Conservation (phyloP, 805 yeast genomes). For the Kodamaea kaohsiungensis region DNA sequence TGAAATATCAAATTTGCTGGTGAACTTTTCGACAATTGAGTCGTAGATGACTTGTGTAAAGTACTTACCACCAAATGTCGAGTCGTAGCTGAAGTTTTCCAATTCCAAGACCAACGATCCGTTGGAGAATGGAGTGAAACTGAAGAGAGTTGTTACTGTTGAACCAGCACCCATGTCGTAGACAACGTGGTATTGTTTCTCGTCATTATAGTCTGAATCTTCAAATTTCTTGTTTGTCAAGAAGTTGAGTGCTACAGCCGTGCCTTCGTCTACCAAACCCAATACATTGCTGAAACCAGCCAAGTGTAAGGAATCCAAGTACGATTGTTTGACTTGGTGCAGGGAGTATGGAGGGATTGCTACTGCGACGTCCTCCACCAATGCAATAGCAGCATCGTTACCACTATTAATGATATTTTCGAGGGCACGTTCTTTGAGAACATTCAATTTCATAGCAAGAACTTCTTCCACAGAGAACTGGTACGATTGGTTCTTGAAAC, state of each 20-base stretch:
- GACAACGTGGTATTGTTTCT: constrained; percentile 61
- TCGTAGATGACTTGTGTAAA: constrained; percentile 68
- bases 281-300: constrained; percentile 63
- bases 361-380: constrained; percentile 66
- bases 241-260: constrained; percentile 86
- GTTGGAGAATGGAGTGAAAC: constrained; percentile 49
- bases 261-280: constrained; percentile 82
- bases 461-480: constrained; percentile 67
- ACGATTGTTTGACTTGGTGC: constrained; percentile 65
- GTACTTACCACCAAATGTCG: constrained; percentile 71
- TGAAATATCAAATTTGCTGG: constrained; percentile 41
- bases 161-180: constrained; percentile 95
- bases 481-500: constrained; percentile 31
- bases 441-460: constrained; percentile 77
- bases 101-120: constrained; percentile 53
- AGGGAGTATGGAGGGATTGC: constrained; percentile 75
- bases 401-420: constrained; percentile 44
- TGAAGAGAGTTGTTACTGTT: constrained; percentile 81
- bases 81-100: constrained; percentile 70
- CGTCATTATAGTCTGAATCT: constrained; percentile 33
- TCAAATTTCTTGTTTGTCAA: constrained; percentile 53
- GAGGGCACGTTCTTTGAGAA: constrained; percentile 66
- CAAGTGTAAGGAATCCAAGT: constrained; percentile 68
- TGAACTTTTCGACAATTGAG: constrained; percentile 60
- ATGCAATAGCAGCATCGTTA: constrained; percentile 39